Evolutionary conservation across 768 basidiomycete species (phyloP), one percentile per base, ranked within the genome.

Genomic region (Suillus discolor): DNA sequence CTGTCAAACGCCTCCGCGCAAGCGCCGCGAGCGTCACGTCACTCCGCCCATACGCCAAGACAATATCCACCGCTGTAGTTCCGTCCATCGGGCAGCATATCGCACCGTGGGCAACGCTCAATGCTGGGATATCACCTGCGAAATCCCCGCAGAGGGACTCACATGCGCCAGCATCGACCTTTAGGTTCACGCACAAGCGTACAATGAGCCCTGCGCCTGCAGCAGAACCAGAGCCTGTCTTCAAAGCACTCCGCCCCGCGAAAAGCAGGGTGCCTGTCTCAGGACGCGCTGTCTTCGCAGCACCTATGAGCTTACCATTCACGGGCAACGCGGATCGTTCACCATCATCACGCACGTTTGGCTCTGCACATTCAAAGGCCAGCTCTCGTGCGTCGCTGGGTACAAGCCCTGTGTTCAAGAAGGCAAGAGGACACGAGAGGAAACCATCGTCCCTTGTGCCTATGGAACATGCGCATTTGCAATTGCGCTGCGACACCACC

Each of bases 121-220:
- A 82, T 45, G 78, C 71, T 7, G 45, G 68, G 7, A 77, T 80
- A 4, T 81, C 82, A 1, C 81, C 81, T 13, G 74, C 77, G 60
- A 83, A 76, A 6, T 66, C 73, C 12, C 71, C 63, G 15, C 68
- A 72, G 3, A 69, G 71, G 13, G 65, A 65, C 66, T 18, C 76
- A 69, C 64, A 81, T 69, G 72, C 78, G 12, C 68, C 74, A 2
- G 63, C 71, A 20, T 67, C 74, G 4, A 69, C 61, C 4, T 68
- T 63, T 39, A 69, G 65, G 36, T 62, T 77, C 18, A 79, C 78
- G 0, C 87, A 87, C 70, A 85, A 82, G 73, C 82, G 84, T 47
- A 86, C 85, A 3, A 72, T 83, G 73, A 87, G 85, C 4, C 88
- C 90, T 2, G 82, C 79, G 0, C 88, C 87, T 4, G 84, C 85